These are phyloP conservation scores for Xanthoparmelia taractica DNA, from an alignment of 495 filamentous ascomycete genomes.

Conservation along the genomic window DNA sequence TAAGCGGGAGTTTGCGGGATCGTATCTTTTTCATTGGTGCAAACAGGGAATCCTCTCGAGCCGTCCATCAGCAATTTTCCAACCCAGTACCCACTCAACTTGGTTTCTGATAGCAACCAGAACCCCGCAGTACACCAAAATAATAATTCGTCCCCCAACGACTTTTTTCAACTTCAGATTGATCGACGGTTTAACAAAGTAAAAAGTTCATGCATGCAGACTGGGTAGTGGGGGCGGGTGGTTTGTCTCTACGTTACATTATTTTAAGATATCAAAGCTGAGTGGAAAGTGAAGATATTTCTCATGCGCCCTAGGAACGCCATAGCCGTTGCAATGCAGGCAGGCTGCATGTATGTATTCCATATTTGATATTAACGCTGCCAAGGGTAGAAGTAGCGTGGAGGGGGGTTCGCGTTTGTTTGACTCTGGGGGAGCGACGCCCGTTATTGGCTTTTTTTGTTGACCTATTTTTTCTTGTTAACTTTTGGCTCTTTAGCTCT, in stretches of 20 bases:
- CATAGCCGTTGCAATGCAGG: not conserved
- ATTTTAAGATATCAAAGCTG: too few relatives aligned
- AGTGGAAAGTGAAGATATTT: not conserved
- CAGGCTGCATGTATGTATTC: not conserved
- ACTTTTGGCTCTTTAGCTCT: too few relatives aligned
- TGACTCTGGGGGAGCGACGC: not conserved
- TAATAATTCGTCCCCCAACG: not conserved
- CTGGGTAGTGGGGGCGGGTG: too few relatives aligned
- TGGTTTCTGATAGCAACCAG: slow-evolving; percentile 5
- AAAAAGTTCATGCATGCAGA: too few relatives aligned
- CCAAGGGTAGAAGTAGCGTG: not conserved
- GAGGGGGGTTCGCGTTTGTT: not conserved
- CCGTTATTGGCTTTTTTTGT: not conserved
- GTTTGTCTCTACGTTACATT: too few relatives aligned
- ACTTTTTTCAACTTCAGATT: not conserved
- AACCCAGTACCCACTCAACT: too few relatives aligned
- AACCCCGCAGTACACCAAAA: slow-evolving; percentile 6
- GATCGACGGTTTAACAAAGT: not conserved
- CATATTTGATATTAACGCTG: not conserved
- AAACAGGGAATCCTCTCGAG: not conserved
- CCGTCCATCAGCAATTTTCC: slow-evolving; percentile 15
- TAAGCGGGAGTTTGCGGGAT: not conserved
- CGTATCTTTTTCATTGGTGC: slow-evolving; percentile 10
- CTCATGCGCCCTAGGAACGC: not conserved
- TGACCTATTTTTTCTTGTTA: not conserved